Evolutionary conservation across 2,329 filamentous ascomycete genomes (phyloP).

Genomic region (Emydomyces testavorans): DNA sequence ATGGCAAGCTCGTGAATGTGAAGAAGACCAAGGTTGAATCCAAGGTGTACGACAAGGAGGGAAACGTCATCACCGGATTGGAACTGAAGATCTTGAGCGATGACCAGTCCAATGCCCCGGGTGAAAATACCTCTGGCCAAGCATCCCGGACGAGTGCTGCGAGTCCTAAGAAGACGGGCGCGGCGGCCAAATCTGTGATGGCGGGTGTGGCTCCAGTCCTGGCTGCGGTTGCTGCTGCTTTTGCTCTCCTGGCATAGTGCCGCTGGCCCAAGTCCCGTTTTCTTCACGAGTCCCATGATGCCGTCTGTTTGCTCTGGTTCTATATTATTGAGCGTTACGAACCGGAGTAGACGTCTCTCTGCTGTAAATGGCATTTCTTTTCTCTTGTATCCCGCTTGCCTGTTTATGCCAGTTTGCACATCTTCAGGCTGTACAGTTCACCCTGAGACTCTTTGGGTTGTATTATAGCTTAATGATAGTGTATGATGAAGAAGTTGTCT

Average conservation of each 20-base stretch:
- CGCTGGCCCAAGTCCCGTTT: not conserved
- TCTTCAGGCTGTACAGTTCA: too few species aligned
- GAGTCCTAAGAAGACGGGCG: slow-evolving; percentile 11
- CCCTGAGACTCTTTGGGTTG: too few species aligned
- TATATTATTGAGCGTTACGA: too few species aligned
- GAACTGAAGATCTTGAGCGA: slow-evolving; percentile 44
- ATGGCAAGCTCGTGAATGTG: slow-evolving; percentile 53
- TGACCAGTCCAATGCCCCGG: slow-evolving; percentile 47
- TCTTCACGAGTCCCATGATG: not conserved
- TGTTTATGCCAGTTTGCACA: too few species aligned
- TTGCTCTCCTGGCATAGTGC: slow-evolving; percentile 12
- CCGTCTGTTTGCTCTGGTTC: not conserved
- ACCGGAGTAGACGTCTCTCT: not conserved
- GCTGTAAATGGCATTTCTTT: not conserved
- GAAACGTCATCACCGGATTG: slow-evolving; percentile 51
- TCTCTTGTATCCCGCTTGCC: too few species aligned
- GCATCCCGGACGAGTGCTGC: not conserved
- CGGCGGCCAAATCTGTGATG: slow-evolving; percentile 14
- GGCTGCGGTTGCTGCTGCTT: slow-evolving; percentile 7
- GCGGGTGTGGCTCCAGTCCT: slow-evolving; percentile 8
- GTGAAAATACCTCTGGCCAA: slow-evolving; percentile 28
- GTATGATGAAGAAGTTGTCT: too few species aligned
- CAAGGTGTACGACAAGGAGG: slow-evolving; percentile 46
- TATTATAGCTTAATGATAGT: too few species aligned
- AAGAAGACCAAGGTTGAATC: slow-evolving; percentile 45